A percentile compares a stretch with the other conserved stretches of the same genome.
phyloP scores from a whole-genome alignment of 371 early-diverging fungal genomes.

The Quaeritorhiza haematococci region DNA sequence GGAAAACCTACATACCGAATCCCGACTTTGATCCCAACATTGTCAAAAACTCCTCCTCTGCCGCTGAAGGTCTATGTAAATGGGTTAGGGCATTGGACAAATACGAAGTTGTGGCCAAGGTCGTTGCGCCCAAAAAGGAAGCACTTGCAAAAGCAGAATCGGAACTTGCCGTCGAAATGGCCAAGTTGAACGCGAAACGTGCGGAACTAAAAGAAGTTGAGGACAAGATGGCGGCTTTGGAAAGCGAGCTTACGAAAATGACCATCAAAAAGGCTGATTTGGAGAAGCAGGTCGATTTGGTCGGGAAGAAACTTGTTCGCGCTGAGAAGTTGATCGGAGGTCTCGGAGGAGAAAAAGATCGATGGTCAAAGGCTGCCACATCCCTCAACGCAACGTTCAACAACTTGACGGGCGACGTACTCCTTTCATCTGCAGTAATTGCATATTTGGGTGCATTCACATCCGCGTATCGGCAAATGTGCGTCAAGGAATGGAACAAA shows the following conservation, averaged over 20 bases:
- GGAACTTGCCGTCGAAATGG: slow-evolving; percentile 50
- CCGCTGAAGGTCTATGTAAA: slow-evolving; percentile 55
- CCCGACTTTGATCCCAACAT: slow-evolving; percentile 55
- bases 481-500: slow-evolving; percentile 38
- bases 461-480: slow-evolving; percentile 35
- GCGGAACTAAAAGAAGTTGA: slow-evolving; percentile 55
- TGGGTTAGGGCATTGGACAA: slow-evolving; percentile 58
- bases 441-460: slow-evolving; percentile 55
- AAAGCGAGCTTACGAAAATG: slow-evolving; percentile 42
- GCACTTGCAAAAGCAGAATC: slow-evolving; percentile 51
- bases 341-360: slow-evolving; percentile 51
- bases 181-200: slow-evolving; percentile 43
- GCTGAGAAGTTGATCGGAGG: slow-evolving; percentile 56
- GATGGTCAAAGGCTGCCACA: slow-evolving; percentile 48
- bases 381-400: slow-evolving; percentile 31
- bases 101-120: slow-evolving; percentile 56
- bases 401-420: slow-evolving; percentile 47
- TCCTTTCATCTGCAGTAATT: slow-evolving; percentile 44
- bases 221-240: slow-evolving; percentile 45
- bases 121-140: slow-evolving; percentile 54
- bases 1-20: slow-evolving; percentile 47
- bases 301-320: slow-evolving; percentile 45
- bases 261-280: slow-evolving; percentile 49
- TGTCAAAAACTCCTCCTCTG: slow-evolving; percentile 52
- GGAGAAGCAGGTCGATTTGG: slow-evolving; percentile 49